Percentiles rank a stretch among this genome's conserved stretches.
These are phyloP conservation scores for Flagelloscypha sp. DNA, from an alignment of 768 basidiomycete species.

Conservation along the genomic window DNA sequence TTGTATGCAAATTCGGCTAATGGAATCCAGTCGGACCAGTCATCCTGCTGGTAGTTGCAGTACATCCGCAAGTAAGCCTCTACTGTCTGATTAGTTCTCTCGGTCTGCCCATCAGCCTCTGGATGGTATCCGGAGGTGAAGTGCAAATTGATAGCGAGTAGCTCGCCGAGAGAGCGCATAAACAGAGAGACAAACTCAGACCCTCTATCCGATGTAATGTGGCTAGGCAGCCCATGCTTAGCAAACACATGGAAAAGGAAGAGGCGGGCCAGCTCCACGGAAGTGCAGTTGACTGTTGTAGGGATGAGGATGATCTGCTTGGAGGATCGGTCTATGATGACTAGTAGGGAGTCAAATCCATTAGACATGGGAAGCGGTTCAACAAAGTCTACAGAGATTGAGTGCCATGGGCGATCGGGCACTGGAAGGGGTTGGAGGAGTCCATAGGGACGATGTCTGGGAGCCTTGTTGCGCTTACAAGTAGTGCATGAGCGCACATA, in stretches of 20 bases:
- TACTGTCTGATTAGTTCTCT: conserved; percentile 13
- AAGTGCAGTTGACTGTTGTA: conserved; percentile 16
- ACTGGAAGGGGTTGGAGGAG: conserved; percentile 26
- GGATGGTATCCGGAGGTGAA: conserved; percentile 15
- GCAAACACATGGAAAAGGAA: conserved; percentile 28
- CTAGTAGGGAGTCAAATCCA: conserved; percentile 26
- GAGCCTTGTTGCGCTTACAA: conserved; percentile 25
- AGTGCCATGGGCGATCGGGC: conserved; percentile 26
- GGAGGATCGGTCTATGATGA: conserved; percentile 32
- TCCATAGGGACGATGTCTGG: conserved; percentile 29
- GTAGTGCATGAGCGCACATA: conserved; percentile 27
- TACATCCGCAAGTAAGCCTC: conserved; percentile 15
- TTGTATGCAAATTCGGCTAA: conserved; percentile 20
- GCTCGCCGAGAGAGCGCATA: conserved; percentile 17
- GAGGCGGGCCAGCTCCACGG: conserved; percentile 23
- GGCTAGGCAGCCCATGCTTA: conserved; percentile 7
- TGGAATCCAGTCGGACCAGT: conserved; percentile 16
- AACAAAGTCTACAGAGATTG: conserved; percentile 35
- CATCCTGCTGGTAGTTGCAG: conserved; percentile 13
- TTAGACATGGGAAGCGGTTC: conserved; percentile 30
- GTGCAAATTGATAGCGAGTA: conserved; percentile 17
- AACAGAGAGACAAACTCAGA: conserved; percentile 25
- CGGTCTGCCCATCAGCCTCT: conserved; percentile 9
- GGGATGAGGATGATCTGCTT: conserved; percentile 36
- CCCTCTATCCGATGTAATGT: conserved; percentile 5